phyloP scores from a whole-genome alignment of 192 early-diverging fungal genomes.

The Coemansia sp. region DNA sequence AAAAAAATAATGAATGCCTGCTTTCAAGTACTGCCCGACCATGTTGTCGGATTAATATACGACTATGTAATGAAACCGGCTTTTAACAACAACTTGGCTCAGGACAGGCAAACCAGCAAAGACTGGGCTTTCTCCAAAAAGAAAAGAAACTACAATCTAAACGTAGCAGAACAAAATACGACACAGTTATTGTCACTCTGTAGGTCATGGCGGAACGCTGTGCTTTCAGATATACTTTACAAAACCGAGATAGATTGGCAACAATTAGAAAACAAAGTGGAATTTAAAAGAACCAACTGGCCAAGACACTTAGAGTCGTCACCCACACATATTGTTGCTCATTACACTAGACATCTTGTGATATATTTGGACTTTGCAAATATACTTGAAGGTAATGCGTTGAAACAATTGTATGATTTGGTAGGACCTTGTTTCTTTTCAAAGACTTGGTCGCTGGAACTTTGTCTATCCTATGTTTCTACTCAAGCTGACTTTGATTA shows the following conservation, averaged over 20 bases:
- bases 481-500: too few species aligned
- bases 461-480: too few species aligned
- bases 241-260: neutral
- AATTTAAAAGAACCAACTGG: neutral
- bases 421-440: too few species aligned
- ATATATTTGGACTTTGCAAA: too few species aligned
- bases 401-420: too few species aligned
- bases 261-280: neutral
- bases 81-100: neutral
- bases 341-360: too few species aligned
- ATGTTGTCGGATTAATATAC: neutral
- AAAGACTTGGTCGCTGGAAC: too few species aligned
- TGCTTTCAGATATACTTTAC: neutral
- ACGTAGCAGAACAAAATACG: neutral
- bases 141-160: neutral
- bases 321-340: too few species aligned
- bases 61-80: neutral
- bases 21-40: conserved; percentile 2
- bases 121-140: neutral
- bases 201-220: neutral
- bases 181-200: neutral
- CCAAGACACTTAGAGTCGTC: neutral
- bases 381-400: too few species aligned
- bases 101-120: too few species aligned
- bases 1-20: neutral